phyloP scores from a whole-genome alignment of 345 rosid species.

The Syzygium aromaticum region DNA sequence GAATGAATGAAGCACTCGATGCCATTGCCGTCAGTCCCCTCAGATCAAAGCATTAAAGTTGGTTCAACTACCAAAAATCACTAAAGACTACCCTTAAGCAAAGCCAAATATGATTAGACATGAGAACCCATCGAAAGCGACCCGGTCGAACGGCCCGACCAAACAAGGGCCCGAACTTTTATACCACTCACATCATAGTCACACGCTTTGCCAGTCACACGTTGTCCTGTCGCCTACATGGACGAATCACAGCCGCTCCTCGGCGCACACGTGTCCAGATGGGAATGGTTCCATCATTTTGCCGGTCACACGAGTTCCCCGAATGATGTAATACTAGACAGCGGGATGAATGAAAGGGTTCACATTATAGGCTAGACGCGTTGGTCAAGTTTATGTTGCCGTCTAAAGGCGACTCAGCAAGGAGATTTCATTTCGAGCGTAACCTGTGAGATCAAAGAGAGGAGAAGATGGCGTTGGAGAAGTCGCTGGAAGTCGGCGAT shows the following conservation, averaged over 20 bases:
- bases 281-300: neutral
- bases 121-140: neutral
- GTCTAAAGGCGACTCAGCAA: neutral
- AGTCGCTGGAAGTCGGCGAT: conserved; percentile 17
- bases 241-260: conserved; percentile 31
- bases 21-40: neutral
- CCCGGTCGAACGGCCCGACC: neutral
- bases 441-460: neutral
- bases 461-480: neutral
- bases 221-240: conserved; percentile 14
- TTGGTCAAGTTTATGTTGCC: neutral
- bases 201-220: conserved; percentile 20
- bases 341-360: neutral
- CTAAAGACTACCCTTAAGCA: neutral
- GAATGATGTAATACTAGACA: neutral
- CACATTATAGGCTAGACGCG: neutral
- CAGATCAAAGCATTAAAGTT: neutral
- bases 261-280: conserved; percentile 21
- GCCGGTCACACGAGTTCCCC: neutral
- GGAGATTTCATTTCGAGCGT: neutral
- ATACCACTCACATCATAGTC: neutral
- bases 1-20: neutral
- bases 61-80: neutral
- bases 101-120: neutral
- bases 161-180: neutral